phyloP scores from a whole-genome alignment of 75 land plant genomes.

The Sequoiadendron giganteum region DNA sequence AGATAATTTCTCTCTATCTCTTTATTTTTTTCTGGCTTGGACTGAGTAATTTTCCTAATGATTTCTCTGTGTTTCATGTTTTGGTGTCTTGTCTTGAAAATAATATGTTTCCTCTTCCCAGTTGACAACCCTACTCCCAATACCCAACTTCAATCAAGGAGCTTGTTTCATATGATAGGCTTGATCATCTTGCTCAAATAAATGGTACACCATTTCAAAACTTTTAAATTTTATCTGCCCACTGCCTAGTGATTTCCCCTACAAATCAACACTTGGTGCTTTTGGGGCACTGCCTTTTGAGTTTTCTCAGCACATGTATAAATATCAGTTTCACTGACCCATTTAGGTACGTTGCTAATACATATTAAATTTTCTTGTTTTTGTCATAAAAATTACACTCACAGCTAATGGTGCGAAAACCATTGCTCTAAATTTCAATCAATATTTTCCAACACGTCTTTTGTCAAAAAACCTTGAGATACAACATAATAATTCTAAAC shows the following conservation, averaged over 20 bases:
- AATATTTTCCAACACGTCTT: not conserved
- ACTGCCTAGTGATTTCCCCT: not conserved
- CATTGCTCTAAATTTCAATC: not conserved
- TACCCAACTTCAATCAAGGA: not conserved
- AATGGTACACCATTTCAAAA: not conserved
- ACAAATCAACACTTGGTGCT: not conserved
- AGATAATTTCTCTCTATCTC: not conserved
- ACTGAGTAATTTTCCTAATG: not conserved
- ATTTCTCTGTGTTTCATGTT: constrained; percentile 3
- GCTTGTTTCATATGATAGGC: not conserved
- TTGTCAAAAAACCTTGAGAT: not conserved
- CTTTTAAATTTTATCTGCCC: not conserved
- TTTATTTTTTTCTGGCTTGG: not conserved
- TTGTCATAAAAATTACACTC: not conserved
- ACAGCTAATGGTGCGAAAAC: not conserved
- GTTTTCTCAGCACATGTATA: not conserved
- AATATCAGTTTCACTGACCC: not conserved
- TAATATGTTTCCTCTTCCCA: not conserved
- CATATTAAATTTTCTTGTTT: not conserved
- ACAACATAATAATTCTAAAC: not conserved
- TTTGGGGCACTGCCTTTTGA: not conserved
- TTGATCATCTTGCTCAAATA: not conserved
- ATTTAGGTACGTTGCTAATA: not conserved
- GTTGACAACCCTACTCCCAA: not conserved
- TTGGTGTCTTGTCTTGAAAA: not conserved